phyloP scores from a whole-genome alignment of 2,329 filamentous ascomycete genomes.

The Cladophialophora immunda region DNA sequence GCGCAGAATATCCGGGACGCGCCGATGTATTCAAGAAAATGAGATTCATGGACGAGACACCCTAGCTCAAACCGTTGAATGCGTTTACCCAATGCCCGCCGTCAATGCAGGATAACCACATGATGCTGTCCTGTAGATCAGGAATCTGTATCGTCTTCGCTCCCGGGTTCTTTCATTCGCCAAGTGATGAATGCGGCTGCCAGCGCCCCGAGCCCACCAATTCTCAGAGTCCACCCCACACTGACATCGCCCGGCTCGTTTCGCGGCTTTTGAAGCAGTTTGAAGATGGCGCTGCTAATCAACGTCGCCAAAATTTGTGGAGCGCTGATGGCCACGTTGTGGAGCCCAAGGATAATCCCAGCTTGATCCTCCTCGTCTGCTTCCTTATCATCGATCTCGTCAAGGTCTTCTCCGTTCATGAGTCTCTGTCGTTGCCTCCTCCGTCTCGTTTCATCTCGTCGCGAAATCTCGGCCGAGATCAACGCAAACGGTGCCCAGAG shows the following conservation, averaged over 20 bases:
- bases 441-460: slow-evolving; percentile 72
- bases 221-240: slow-evolving; percentile 84
- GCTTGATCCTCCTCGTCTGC: slow-evolving; percentile 73
- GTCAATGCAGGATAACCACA: neutral
- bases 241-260: slow-evolving; percentile 85
- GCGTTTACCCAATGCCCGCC: neutral
- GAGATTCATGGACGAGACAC: neutral
- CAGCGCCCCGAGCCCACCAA: slow-evolving; percentile 81
- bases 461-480: slow-evolving; percentile 90
- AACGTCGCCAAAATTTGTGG: slow-evolving; percentile 92
- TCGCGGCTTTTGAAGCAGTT: slow-evolving; percentile 83
- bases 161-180: slow-evolving; percentile 39
- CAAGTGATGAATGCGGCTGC: slow-evolving; percentile 67
- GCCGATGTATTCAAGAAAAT: neutral
- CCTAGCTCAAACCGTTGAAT: neutral
- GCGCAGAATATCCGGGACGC: neutral
- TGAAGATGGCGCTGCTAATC: slow-evolving; percentile 84
- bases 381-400: slow-evolving; percentile 39
- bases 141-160: slow-evolving; percentile 28
- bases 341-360: slow-evolving; percentile 89
- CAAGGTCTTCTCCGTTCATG: slow-evolving; percentile 42
- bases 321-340: slow-evolving; percentile 92
- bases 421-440: slow-evolving; percentile 51
- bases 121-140: neutral
- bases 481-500: slow-evolving; percentile 96